Evolutionary conservation across 2,329 filamentous ascomycete species (phyloP), one percentile per base, ranked within the genome.

Genomic region (Elsinoe arachidis): DNA sequence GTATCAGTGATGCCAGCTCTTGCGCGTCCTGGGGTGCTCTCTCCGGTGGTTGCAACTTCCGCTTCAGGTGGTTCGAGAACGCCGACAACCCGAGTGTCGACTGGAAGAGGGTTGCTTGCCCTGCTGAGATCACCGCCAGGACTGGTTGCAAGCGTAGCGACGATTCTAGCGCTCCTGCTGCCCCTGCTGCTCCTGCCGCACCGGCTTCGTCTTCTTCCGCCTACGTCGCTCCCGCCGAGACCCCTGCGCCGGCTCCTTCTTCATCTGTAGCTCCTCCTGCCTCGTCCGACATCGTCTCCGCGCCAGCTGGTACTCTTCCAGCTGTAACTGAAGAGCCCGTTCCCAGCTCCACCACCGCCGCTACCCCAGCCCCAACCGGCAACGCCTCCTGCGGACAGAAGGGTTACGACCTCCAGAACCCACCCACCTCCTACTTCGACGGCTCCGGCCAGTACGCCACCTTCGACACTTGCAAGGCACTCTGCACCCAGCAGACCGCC

Each of bases 1-100:
- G 82, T 51, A 73, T 84, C 61, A 70, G 71, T 17, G 74, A 74
- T 53, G 72, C 77, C 56, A 69, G 70, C 53, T 19, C 15, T 9
- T 85, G 82, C 70, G 71, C 75, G 59, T 65, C 67, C 54, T 79
- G 82, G 70, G 70, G 66, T 37, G 70, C 74, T 37, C 73, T 85
- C 54, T 78, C 81, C 72, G 72, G 70, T 9, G 82, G 82, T 7
- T 85, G 82, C 70, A 72, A 78, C 67, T 85, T 81, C 79, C 79
- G 81, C 60, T 85, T 84, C 65, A 63, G 63, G 51, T 85, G 81
- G 81, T 83, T 84, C 70, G 65, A 73, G 61, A 77, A 77, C 60
- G 76, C 80, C 51, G 78, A 83, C 66, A 84, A 83, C 70, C 80
- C 81, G 5, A 58, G 43, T 19, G 52, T 60, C 14, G 43, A 55